These are phyloP conservation scores for Cryptococcus amylolentus DNA, from an alignment of 1,284 basidiomycete species.

Conservation along the genomic window DNA sequence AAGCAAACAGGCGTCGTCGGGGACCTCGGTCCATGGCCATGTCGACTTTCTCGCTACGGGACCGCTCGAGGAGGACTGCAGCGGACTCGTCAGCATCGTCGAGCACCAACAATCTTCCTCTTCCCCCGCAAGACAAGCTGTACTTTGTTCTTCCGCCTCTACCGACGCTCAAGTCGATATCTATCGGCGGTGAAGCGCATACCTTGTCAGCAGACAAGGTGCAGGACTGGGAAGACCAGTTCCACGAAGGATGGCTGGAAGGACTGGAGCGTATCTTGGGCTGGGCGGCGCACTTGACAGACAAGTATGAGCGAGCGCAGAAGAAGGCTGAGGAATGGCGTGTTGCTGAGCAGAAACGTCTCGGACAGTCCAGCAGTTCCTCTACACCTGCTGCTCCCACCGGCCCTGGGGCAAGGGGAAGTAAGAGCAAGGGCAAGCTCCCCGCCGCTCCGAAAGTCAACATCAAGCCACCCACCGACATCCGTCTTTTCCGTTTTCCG, in stretches of 20 bases:
- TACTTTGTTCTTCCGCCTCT: conserved; percentile 48
- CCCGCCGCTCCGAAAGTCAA: neutral
- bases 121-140: conserved; percentile 36
- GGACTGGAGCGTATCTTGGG: conserved; percentile 40
- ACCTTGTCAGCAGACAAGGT: conserved; percentile 25
- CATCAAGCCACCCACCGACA: conserved; percentile 34
- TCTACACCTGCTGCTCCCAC: neutral
- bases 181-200: conserved; percentile 47
- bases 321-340: conserved; percentile 45
- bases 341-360: conserved; percentile 18
- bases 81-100: conserved; percentile 8
- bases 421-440: conserved; percentile 34
- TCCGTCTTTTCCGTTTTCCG: conserved; percentile 45
- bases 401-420: neutral
- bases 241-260: conserved; percentile 47
- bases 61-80: conserved; percentile 23
- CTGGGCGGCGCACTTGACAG: conserved; percentile 46
- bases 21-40: conserved; percentile 45
- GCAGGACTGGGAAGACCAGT: conserved; percentile 43
- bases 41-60: conserved; percentile 45
- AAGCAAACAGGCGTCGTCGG: conserved; percentile 33
- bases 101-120: conserved; percentile 9
- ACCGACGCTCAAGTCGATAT: conserved; percentile 42
- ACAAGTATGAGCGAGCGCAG: conserved; percentile 45
- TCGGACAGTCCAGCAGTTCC: neutral